These are phyloP conservation scores for barley (Hordeum vulgare) DNA, from an alignment of 176 grass and related monocot genomes.

Conservation along the genomic window MorexV3_pseudomolecules_assembly NC_058524.1:545566536-545567035, in stretches of 20 bases:
- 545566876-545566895: constrained; percentile 7
- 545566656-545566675: neutral
- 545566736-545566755: neutral
- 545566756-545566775: neutral
- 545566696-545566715: neutral
- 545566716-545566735: neutral
- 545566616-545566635: neutral
- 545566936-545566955: constrained; percentile 95
- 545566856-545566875: neutral
- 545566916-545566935: constrained; percentile 67
- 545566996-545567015: constrained; percentile 79
- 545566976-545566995: constrained; percentile 47
- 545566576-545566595: neutral
- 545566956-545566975: constrained; percentile 59
- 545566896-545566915: constrained; percentile 59
- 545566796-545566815: neutral
- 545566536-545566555: neutral
- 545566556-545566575: neutral
- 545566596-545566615: neutral
- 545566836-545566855: constrained; percentile 2
- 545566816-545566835: neutral
- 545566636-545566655: neutral
- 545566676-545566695: neutral
- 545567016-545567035: constrained; percentile 57
- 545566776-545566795: neutral